Base-by-base conservation (phyloP, 2,329 filamentous ascomycete species). In the Stachybotrys elegans region DNA sequence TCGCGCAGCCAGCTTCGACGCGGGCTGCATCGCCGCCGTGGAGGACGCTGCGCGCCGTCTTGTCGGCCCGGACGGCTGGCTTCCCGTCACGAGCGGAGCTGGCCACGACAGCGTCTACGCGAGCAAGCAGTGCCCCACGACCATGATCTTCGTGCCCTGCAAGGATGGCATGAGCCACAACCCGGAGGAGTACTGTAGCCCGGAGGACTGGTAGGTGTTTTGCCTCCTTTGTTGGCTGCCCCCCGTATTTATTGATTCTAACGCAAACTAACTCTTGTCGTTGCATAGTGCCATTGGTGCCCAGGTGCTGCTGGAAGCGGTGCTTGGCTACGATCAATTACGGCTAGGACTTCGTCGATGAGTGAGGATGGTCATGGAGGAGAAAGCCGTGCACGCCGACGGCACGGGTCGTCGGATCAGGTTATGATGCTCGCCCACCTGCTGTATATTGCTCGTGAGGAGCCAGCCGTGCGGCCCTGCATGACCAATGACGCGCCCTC, bases 21-120 rank as follows among this genome's bases (percentile, higher is more conserved):
- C 73, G 1, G 78, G 82, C 49, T 88, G 84, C 53, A 83, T 88
- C 42, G 59, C 69, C 5, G 83, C 81, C 19, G 81, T 88, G 2
- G 69, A 75, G 45, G 66, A 75, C 38, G 78, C 81, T 25, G 79
- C 81, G 0, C 61, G 62, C 31, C 72, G 71, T 3, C 66, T 81
- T 7, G 75, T 80, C 2, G 73, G 76, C 35, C 56, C 70, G 17
- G 61, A 69, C 54, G 69, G 48, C 25, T 60, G 51, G 55, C 47
- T 38, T 17, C 53, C 58, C 7, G 55, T 70, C 4, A 60, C 60
- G 5, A 69, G 65, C 46, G 66, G 66, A 17, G 66, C 66, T 3
- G 61, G 62, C 4, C 66, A 68, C 34, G 66, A 69, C 49, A 67
- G 62, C 45, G 63, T 65, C 22, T 57, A 63, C 34, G 60, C 59